These are phyloP conservation scores for Pseudonectria foliicola DNA, from an alignment of 2,329 filamentous ascomycete genomes.

Conservation along the genomic window DNA sequence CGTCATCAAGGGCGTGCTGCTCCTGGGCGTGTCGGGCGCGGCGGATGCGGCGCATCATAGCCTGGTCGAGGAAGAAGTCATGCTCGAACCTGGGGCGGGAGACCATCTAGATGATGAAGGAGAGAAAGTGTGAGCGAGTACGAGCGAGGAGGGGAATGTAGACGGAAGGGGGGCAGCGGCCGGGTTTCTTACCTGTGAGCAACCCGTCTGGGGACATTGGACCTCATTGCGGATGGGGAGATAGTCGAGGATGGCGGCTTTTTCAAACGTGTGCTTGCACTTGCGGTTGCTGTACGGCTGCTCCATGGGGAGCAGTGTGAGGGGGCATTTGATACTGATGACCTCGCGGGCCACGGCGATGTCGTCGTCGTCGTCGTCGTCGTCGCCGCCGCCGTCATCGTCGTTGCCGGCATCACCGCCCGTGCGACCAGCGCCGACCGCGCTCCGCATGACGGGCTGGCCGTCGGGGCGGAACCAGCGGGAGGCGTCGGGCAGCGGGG, in stretches of 20 bases:
- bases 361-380: constrained; percentile 57
- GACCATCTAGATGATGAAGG: constrained; percentile 38
- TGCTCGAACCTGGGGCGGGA: constrained; percentile 27
- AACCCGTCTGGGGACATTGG: constrained; percentile 60
- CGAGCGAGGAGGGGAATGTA: too few species aligned
- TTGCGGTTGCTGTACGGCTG: constrained; percentile 60
- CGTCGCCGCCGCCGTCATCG: constrained; percentile 22
- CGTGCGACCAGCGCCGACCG: constrained; percentile 7
- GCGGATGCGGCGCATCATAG: constrained; percentile 51
- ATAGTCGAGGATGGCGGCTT: constrained; percentile 51
- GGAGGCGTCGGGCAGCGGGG: constrained; percentile 44
- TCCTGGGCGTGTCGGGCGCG: constrained; percentile 40
- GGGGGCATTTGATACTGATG: constrained; percentile 60
- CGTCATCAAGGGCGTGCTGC: constrained; percentile 37
- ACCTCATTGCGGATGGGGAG: constrained; percentile 37
- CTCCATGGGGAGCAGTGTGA: constrained; percentile 57
- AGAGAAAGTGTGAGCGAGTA: too few species aligned
- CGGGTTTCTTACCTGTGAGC: constrained; percentile 46
- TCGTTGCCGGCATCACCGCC: too few species aligned
- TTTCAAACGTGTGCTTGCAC: constrained; percentile 70
- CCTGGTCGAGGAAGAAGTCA: constrained; percentile 51
- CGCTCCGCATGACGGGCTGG: constrained; percentile 30
- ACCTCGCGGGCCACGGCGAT: constrained; percentile 58
- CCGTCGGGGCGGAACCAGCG: constrained; percentile 47
- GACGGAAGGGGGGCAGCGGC: constrained; percentile 6